Evolutionary conservation across 768 basidiomycete genomes (phyloP), one percentile per base, ranked within the genome.

Genomic region (Exidia glandulosa): DNA sequence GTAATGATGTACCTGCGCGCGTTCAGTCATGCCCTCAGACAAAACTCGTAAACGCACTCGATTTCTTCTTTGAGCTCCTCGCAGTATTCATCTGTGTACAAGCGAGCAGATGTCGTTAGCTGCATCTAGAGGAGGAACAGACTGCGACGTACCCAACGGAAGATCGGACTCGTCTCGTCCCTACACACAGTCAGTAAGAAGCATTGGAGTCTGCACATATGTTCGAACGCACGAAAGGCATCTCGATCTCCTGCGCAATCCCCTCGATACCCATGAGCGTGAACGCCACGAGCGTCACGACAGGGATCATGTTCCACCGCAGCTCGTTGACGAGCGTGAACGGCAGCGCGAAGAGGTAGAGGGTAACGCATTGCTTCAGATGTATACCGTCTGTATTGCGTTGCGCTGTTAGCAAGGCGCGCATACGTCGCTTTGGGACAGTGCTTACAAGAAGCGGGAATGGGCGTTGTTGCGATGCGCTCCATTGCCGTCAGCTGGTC

Each of bases 211-310:
- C 34, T n/a, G 5, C 48, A 57, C 37, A 34, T n/a, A 45, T 19
- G 27, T n/a, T n/a, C n/a, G n/a, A 71, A 77, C 54, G 62, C 86
- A 92, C 94, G 65, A 96, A 96, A 0, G 94, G 94, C 85, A 89
- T 88, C 71, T 96, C 94, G 64, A 95, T 92, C 71, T 92, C 86
- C 62, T 94, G 87, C 0, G 94, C 94, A 64, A 96, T 97, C 3
- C 92, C 93, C 76, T 96, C 94, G 57, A 97, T 90, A 19, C 93
- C 92, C 82, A 94, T 93, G 57, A 96, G 81, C 0, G 89, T 94
- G 75, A 94, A 93, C 7, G 90, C 85, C 31, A 94, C 69, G 67
- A 67, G 82, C 25, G 90, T 92, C 23, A 91, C 84, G 29, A 94
- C 77, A n/a, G 88, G 89, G 10, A 95, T 78, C 68, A 88, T 88